Conservation (phyloP, 225 moss, liverwort and hornwort species). For the Neckera pumila region DNA sequence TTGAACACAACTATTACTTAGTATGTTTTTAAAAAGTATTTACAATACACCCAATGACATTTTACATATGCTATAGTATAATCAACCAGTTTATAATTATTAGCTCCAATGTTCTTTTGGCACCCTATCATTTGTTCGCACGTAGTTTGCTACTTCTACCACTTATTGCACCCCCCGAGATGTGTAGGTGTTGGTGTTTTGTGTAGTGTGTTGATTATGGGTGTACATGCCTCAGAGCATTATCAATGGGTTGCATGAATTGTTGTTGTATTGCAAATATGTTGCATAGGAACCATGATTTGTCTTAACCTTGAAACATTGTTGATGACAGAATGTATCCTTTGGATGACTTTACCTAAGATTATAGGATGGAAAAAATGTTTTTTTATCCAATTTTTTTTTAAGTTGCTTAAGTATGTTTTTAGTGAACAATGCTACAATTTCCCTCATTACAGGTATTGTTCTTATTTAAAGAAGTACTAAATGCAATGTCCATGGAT, state of each 20-base stretch:
- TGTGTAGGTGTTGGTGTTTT: not conserved
- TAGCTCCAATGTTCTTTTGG: too few relatives aligned
- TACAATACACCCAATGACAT: too few relatives aligned
- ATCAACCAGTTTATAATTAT: too few relatives aligned
- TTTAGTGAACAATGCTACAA: not conserved
- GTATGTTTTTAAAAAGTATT: too few relatives aligned
- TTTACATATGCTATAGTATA: too few relatives aligned
- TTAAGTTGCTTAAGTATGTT: not conserved
- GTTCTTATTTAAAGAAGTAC: not conserved
- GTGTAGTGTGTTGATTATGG: not conserved
- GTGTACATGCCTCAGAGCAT: not conserved
- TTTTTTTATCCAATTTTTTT: not conserved
- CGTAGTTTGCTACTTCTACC: too few relatives aligned
- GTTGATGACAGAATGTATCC: fast-evolving
- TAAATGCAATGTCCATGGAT: not conserved
- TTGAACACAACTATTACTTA: too few relatives aligned
- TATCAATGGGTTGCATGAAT: fast-evolving
- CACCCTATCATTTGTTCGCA: too few relatives aligned
- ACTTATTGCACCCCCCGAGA: too few relatives aligned
- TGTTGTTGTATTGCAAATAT: fast-evolving
- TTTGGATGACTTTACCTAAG: not conserved
- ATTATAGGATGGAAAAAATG: not conserved
- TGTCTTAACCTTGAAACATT: fast-evolving
- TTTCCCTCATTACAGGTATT: fast-evolving
- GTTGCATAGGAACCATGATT: fast-evolving